Evolutionary conservation across 2,329 filamentous ascomycete genomes (phyloP).

Genomic region (Calonectria crousiana): DNA sequence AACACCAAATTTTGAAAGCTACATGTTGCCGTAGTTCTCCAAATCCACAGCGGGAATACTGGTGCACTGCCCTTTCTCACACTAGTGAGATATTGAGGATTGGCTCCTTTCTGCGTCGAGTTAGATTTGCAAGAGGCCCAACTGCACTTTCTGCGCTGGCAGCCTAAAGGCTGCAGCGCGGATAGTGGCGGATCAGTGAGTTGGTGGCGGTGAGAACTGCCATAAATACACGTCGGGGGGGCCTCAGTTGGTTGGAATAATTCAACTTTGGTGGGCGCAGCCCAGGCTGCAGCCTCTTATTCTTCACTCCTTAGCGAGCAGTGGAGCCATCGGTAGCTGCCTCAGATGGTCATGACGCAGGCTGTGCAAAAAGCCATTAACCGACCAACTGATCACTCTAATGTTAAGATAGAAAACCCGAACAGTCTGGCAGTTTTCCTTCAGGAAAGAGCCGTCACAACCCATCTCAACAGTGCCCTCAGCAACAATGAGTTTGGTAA

Average conservation of each 20-base stretch:
- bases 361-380: neutral
- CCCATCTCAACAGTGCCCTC: neutral
- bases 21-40: too few species aligned
- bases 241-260: neutral
- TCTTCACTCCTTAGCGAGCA: neutral
- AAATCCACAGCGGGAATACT: too few species aligned
- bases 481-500: neutral
- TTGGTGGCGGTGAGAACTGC: too few species aligned
- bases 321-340: neutral
- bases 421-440: neutral
- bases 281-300: neutral
- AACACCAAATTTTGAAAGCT: too few species aligned
- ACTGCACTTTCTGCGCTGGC: too few species aligned
- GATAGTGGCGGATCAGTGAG: too few species aligned
- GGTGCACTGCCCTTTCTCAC: too few species aligned
- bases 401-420: neutral
- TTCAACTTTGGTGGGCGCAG: too few species aligned
- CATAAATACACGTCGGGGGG: neutral
- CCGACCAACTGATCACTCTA: neutral
- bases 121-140: too few species aligned
- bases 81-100: too few species aligned
- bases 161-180: too few species aligned
- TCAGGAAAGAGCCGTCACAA: neutral
- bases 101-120: too few species aligned
- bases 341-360: neutral